Evolutionary conservation across 345 rosid species (phyloP), one percentile per base, ranked within the genome.

Genomic region (Anacardium occidentale): DNA sequence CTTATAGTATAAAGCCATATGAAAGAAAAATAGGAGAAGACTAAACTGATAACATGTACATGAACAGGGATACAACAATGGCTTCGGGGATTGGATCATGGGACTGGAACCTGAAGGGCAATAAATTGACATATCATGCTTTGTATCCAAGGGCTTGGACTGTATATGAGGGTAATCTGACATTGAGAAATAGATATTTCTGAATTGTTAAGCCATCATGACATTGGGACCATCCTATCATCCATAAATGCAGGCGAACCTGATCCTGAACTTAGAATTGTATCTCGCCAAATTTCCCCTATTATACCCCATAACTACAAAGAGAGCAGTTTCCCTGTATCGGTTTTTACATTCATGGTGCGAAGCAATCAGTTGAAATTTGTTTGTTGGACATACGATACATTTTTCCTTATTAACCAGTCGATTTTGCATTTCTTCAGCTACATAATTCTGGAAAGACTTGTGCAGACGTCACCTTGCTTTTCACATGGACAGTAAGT

Each of bases 71-170:
- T 70, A 79, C 75, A 21, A 72, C 83, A 17, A 37, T 1, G 42
- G 85, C 60, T 72, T 80, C 86, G 13, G 99, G 99, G 69, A 88
- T 95, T 72, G 82, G 78, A 74, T 90, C 91, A 0, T 95, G 98
- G 99, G 97, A 92, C 75, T 95, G 99, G 99, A 86, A 92, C 78
- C 79, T 95, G 77, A 85, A 85, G 59, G 97, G 97, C 29, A 69
- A 89, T 64, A 85, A 79, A 61, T 87, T 94, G 70, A 95, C 94
- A 65, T 95, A 92, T 76, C 97, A 95, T 82, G 99, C 97, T 74
- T 82, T 95, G 74, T 92, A 85, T 77, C 98, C 99, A 13, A 92
- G 99, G 86, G 87, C 99, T 42, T 95, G 99, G 98, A 95, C 98
- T 7, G 78, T 84, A 22, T 87, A 91, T 76, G 98, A 92, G n/a